These are phyloP conservation scores for Boletus chippewaensis DNA, from an alignment of 1,284 basidiomycete genomes.

Conservation along the genomic window DNA sequence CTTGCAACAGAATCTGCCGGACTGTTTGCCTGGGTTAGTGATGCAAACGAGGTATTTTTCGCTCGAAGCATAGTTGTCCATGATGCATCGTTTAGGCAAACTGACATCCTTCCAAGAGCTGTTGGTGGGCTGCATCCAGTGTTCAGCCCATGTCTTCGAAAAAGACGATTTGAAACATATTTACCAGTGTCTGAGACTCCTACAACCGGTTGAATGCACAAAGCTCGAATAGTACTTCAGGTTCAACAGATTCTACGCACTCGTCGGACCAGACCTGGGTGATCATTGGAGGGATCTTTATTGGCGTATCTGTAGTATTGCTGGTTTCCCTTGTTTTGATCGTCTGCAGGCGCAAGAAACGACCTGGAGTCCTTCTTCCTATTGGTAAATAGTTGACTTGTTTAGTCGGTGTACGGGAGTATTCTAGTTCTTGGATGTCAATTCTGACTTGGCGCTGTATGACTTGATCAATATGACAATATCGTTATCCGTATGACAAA, in stretches of 20 bases:
- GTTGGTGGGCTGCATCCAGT: neutral
- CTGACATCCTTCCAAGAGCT: neutral
- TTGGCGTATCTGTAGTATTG: neutral
- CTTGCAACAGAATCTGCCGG: slow-evolving; percentile 1
- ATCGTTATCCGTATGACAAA: too few species aligned
- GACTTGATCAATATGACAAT: too few species aligned
- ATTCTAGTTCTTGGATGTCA: too few species aligned
- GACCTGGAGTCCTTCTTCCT: neutral
- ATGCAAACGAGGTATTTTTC: neutral
- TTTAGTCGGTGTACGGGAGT: too few species aligned
- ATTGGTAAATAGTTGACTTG: neutral
- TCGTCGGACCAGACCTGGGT: neutral
- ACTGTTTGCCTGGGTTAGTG: neutral
- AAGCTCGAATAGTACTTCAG: neutral
- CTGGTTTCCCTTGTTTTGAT: neutral
- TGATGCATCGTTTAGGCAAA: slow-evolving; percentile 1
- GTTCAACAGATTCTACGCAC: too few species aligned
- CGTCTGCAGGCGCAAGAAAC: neutral
- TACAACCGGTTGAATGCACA: neutral
- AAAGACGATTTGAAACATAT: neutral
- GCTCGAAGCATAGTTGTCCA: neutral
- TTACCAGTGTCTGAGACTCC: neutral
- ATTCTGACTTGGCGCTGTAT: too few species aligned
- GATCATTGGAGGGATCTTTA: neutral
- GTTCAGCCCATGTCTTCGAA: neutral